phyloP scores from a whole-genome alignment of 2,329 filamentous ascomycete genomes.

The Xylariaceae sp. region DNA sequence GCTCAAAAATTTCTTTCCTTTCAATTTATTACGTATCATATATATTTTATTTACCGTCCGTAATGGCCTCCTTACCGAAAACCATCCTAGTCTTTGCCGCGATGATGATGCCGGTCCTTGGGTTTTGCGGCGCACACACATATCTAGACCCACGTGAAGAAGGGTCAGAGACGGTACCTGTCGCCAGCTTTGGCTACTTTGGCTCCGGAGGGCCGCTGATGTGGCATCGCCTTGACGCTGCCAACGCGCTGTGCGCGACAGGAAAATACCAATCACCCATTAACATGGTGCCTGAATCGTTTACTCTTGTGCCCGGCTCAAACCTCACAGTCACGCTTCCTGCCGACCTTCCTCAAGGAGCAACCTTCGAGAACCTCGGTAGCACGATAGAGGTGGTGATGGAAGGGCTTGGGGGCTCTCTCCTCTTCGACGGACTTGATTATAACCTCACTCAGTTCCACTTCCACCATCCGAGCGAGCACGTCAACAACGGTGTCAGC shows the following conservation, averaged over 20 bases:
- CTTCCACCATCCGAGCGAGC: slow-evolving; percentile 57
- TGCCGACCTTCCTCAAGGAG: slow-evolving; percentile 45
- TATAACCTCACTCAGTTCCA: slow-evolving; percentile 55
- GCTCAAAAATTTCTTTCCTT: background rate
- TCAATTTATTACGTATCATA: background rate
- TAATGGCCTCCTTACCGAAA: slow-evolving; percentile 29
- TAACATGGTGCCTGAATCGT: slow-evolving; percentile 51
- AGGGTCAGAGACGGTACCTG: slow-evolving; percentile 35
- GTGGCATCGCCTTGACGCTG: slow-evolving; percentile 44
- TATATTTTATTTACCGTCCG: background rate
- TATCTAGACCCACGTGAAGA: slow-evolving; percentile 39
- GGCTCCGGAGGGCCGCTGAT: slow-evolving; percentile 41
- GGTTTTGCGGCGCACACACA: slow-evolving; percentile 40
- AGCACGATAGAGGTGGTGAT: slow-evolving; percentile 63
- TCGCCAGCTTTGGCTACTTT: slow-evolving; percentile 43
- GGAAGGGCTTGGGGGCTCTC: slow-evolving; percentile 48
- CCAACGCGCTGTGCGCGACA: slow-evolving; percentile 56
- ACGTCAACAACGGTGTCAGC: slow-evolving; percentile 51
- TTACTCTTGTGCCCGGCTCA: slow-evolving; percentile 40
- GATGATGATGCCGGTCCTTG: slow-evolving; percentile 35
- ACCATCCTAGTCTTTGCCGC: slow-evolving; percentile 34
- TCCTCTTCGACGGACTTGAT: slow-evolving; percentile 42
- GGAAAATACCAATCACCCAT: slow-evolving; percentile 65
- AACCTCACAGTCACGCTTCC: slow-evolving; percentile 49
- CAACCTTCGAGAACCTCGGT: slow-evolving; percentile 62